Conservation (phyloP, 306 rosid species). For the Vachellia collinsii region DNA sequence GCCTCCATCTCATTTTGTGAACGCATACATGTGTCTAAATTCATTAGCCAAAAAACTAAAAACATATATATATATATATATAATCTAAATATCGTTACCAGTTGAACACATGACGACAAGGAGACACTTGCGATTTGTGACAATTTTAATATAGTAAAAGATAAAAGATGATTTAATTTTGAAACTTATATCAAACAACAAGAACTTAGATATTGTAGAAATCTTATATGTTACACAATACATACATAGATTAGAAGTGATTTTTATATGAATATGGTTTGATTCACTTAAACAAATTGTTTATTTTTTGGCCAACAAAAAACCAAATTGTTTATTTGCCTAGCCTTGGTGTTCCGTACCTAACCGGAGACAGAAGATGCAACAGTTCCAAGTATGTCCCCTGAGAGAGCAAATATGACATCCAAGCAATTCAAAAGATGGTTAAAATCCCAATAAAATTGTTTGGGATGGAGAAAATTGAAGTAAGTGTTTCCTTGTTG, state of each 20-base stretch:
- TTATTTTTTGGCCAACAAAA: background rate
- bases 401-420: conserved; percentile 21
- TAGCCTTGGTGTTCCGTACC: conserved; percentile 37
- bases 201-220: background rate
- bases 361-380: conserved; percentile 53
- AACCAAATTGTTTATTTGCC: background rate
- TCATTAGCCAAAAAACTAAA: too few species aligned
- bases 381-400: conserved; percentile 63
- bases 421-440: background rate
- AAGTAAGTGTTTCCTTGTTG: background rate
- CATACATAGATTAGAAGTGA: background rate
- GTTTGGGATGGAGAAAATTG: conserved; percentile 20
- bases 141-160: background rate
- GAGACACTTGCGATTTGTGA: background rate
- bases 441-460: conserved; percentile 49
- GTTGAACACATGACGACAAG: background rate
- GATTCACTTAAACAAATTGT: background rate
- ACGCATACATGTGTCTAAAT: too few species aligned
- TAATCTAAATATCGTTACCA: background rate
- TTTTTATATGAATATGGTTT: background rate
- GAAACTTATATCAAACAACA: background rate
- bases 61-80: too few species aligned
- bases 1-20: too few species aligned
- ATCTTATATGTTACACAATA: background rate
- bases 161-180: background rate